These are phyloP conservation scores for Pistacia integerrima DNA, from an alignment of 345 rosid genomes.

Conservation along the genomic window DNA sequence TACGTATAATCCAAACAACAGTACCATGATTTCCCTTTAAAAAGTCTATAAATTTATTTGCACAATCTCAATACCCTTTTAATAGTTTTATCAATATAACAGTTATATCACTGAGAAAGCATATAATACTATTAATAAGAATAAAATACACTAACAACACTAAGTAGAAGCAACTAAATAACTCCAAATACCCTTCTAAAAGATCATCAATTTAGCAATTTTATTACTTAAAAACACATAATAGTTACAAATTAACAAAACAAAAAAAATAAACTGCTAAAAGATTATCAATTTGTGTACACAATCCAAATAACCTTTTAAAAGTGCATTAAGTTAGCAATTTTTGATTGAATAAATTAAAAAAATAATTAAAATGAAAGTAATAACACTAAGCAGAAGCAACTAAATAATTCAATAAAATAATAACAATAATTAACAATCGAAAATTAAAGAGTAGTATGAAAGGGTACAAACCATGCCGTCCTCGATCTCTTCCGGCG, in stretches of 20 bases:
- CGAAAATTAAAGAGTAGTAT: slow-evolving; percentile 25
- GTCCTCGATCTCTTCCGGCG: slow-evolving; percentile 87
- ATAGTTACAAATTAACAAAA: no score
- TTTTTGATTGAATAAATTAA: no score
- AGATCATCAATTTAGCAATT: no score
- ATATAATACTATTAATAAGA: neutral
- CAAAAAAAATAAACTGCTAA: neutral
- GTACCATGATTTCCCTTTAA: neutral
- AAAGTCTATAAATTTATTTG: neutral
- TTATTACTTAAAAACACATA: no score
- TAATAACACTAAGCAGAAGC: neutral
- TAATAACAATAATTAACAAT: neutral
- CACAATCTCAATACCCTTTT: neutral
- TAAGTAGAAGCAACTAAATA: neutral
- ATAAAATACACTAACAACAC: neutral
- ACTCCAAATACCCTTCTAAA: neutral
- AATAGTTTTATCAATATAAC: neutral
- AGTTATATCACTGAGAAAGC: neutral
- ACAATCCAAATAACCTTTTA: neutral
- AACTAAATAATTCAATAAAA: neutral
- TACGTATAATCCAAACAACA: neutral
- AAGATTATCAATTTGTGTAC: neutral
- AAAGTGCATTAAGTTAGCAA: neutral
- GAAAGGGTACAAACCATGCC: slow-evolving; percentile 99
- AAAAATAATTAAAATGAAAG: neutral